Evolutionary conservation across 2,329 filamentous ascomycete genomes (phyloP), one percentile per base, ranked within the genome.

Genomic region (Venturia nashicola): DNA sequence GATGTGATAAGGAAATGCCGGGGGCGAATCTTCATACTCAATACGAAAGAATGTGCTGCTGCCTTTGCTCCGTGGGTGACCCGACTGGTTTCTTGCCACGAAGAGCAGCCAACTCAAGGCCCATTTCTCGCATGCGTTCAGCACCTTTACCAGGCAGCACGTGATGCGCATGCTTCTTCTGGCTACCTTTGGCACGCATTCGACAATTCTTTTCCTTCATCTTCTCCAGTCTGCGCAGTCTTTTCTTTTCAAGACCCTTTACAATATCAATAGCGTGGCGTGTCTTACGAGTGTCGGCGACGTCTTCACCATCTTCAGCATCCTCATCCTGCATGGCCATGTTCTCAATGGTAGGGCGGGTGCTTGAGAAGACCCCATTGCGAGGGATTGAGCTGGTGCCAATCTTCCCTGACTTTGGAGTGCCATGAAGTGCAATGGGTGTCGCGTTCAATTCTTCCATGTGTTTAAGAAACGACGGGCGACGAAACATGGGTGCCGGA

Each of bases 191-290:
- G 67, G 86, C 86, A 65, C 87, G 87, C 70, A 91, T 90, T 72
- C 91, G 87, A 78, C 90, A 95, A 72, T 93, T 88, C 74, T 96
- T 94, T 70, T 92, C 88, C 73, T 90, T 88, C 71, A 91, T 89
- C 76, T 97, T 96, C 76, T 97, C 92, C 77, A 89, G 91, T 69
- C 94, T 89, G 68, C 94, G 87, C 77, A 94, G 90, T 34, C 92
- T 88, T 79, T 96, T 97, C 76, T 90, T 88, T 78, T 99, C 94
- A 1, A 99, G 83, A 9, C 94, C 94, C 75, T 96, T 96, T 76
- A 97, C 90, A 66, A 97, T 99, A 75, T 97, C 94, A 68, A 99
- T 95, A 43, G 94, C 92, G n/a, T 91, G 91, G 67, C 94, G 89
- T 11, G 90, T 83, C 67, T 94, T 91, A 51, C 85, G 16, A 23